Evolutionary conservation across 768 basidiomycete species (phyloP).

Genomic region (Boletus vinaceobasis): DNA sequence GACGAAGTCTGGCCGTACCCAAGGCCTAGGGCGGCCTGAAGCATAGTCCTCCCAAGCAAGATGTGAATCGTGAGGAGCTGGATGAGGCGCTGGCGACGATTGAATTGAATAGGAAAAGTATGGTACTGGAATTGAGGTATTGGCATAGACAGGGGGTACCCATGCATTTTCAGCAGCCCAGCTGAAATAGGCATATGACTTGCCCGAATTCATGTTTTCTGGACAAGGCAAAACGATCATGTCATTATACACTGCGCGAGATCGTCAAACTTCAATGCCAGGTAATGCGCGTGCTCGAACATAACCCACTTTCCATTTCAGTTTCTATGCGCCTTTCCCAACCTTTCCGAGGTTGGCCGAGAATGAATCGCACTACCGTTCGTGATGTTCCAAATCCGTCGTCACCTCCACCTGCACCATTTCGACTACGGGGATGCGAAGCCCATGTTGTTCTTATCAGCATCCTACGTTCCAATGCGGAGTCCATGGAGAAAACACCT

Average conservation of each 20-base stretch:
- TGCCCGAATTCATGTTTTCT: constrained; percentile 97
- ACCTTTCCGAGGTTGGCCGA: constrained; percentile 78
- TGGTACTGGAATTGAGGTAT: constrained; percentile 40
- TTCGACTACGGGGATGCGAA: constrained; percentile 72
- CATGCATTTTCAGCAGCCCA: constrained; percentile 92
- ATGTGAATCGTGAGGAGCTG: constrained; percentile 72
- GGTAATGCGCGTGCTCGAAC: neutral
- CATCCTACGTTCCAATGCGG: constrained; percentile 79
- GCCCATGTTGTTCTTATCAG: constrained; percentile 88
- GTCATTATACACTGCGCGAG: constrained; percentile 71
- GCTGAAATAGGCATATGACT: constrained; percentile 85
- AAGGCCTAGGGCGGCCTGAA: constrained; percentile 46
- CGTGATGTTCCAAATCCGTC: constrained; percentile 73
- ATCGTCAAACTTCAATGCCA: constrained; percentile 4
- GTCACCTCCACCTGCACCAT: constrained; percentile 69
- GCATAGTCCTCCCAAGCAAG: constrained; percentile 50
- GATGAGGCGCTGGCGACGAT: constrained; percentile 50
- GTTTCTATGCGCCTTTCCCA: constrained; percentile 77
- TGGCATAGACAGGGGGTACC: constrained; percentile 74
- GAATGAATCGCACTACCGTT: constrained; percentile 83
- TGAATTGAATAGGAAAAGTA: constrained; percentile 65
- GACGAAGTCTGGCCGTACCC: constrained; percentile 89
- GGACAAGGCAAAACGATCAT: constrained; percentile 76
- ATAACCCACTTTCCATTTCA: constrained; percentile 84
- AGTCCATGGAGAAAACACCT: constrained; percentile 89